A percentile compares a stretch with the other conserved stretches of the same genome.
phyloP scores from a whole-genome alignment of 2,329 filamentous ascomycete species.

The Shiraia bambusicola region DNA sequence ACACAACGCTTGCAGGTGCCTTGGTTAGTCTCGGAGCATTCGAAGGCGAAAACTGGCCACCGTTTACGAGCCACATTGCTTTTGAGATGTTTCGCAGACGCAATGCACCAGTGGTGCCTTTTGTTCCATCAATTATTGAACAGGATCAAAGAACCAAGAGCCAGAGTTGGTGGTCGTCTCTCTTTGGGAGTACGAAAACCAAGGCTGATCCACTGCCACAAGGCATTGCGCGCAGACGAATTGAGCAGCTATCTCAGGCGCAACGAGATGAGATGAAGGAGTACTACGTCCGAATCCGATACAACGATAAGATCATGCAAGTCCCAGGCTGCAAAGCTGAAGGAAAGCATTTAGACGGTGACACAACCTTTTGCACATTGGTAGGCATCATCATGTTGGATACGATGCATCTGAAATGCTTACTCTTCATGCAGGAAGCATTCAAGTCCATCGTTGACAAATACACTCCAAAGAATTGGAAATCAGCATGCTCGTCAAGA shows the following conservation, averaged over 20 bases:
- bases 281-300: constrained; percentile 87
- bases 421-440: constrained; percentile 58
- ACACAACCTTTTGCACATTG: constrained; percentile 88
- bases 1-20: constrained; percentile 84
- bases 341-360: constrained; percentile 82
- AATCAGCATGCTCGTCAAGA: constrained; percentile 60
- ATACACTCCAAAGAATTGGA: constrained; percentile 82
- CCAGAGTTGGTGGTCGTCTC: constrained; percentile 41
- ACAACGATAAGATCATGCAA: constrained; percentile 81
- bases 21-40: constrained; percentile 79
- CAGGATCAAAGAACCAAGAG: constrained; percentile 12
- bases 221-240: constrained; percentile 63
- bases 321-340: constrained; percentile 76
- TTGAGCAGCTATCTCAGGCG: constrained; percentile 55
- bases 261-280: constrained; percentile 65
- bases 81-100: constrained; percentile 78
- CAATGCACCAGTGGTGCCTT: constrained; percentile 11
- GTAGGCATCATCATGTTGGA: too few species aligned
- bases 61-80: constrained; percentile 89
- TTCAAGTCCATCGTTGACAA: constrained; percentile 94
- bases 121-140: constrained; percentile 3
- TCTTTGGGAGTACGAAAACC: constrained; percentile 35
- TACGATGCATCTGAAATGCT: too few species aligned
- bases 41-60: constrained; percentile 75
- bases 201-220: constrained; percentile 15